Base-by-base conservation (phyloP, 2,329 filamentous ascomycete species). In the Harringtonia aguacate region DNA sequence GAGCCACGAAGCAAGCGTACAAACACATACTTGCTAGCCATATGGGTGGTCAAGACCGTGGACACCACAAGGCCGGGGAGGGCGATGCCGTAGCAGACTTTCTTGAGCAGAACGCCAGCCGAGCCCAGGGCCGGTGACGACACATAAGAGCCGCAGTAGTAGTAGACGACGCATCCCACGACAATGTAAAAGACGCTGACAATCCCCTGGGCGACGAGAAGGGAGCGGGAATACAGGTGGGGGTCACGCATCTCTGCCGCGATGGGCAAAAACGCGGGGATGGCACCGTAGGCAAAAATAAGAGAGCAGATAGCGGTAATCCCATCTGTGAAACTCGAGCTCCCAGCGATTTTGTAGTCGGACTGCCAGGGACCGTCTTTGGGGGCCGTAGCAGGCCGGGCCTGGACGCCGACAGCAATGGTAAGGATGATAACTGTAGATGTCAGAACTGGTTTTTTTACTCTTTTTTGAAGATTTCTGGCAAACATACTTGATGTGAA, bases 201-300 rank as follows among this genome's bases (percentile, higher is more conserved):
- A 21, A 42, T 36, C 12, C 31, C 40, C 18, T 42, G 40, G 24
- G 8, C 40, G 40, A 42, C 15, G 33, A 42, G 21, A 3, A 42
- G 33, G 21, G 40, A 42, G 22, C 40, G 40, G 15, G 31, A 28
- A 15, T 42, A 42, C 15, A 36, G 31, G 33, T 14, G 64, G 0
- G 78, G 77, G 28, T 68, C 65, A 36, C 63, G 65, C 77, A 83
- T 83, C 60, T 83, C 79, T 0, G 72, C 74, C 41, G 81, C 81
- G 45, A 82, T 75, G 5, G 77, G 76, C 2, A 82, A 59, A 54
- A 80, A 82, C 2, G 74, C 75, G 1, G 69, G 72, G 0, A 75
- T 80, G n/a, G 72, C 77, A 0, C 76, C 72, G 8, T 68, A 70
- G 3, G 74, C 75, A 45, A 74, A 72, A 58, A 81, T 79, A 47